phyloP scores from a whole-genome alignment of 148 eudicot species.

The Vaccinium macrocarpon region DNA sequence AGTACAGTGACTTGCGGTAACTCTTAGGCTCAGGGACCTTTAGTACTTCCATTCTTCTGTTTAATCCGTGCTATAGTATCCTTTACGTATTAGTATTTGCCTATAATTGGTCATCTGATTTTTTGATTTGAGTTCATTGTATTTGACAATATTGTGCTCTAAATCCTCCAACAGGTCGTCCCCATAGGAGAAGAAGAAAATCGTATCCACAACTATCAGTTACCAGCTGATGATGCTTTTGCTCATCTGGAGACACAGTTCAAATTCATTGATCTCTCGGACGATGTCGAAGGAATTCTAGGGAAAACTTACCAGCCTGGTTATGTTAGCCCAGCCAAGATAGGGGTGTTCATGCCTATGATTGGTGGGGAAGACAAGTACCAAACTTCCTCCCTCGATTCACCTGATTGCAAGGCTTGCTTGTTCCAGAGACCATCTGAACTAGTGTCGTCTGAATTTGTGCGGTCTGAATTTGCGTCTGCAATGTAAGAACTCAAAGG shows the following conservation, averaged over 20 bases:
- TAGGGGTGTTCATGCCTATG: slow-evolving; percentile 48
- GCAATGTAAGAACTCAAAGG: slow-evolving; percentile 7
- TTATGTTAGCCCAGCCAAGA: slow-evolving; percentile 43
- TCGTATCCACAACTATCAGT: slow-evolving; percentile 42
- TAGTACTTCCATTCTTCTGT: not conserved
- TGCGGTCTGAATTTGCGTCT: not conserved
- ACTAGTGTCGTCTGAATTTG: slow-evolving; percentile 14
- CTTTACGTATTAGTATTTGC: not conserved
- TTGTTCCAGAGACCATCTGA: slow-evolving; percentile 29
- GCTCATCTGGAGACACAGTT: slow-evolving; percentile 52
- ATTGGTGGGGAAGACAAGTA: slow-evolving; percentile 60
- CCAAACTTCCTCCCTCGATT: slow-evolving; percentile 37
- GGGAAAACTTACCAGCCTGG: slow-evolving; percentile 52
- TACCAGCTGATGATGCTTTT: slow-evolving; percentile 41
- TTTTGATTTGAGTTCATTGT: not conserved
- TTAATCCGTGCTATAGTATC: not conserved
- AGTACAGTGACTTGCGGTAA: too few relatives aligned
- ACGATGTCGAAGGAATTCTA: slow-evolving; percentile 41
- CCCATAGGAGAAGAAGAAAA: slow-evolving; percentile 39
- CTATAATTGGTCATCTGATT: not conserved
- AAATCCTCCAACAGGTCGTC: not conserved
- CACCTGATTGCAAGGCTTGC: slow-evolving; percentile 38
- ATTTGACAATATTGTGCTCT: not conserved
- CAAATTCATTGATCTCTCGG: slow-evolving; percentile 32
- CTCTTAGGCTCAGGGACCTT: too few relatives aligned